Conservation (phyloP, 352 stramenopile species). For the Globisporangium megalacanthum region DNA sequence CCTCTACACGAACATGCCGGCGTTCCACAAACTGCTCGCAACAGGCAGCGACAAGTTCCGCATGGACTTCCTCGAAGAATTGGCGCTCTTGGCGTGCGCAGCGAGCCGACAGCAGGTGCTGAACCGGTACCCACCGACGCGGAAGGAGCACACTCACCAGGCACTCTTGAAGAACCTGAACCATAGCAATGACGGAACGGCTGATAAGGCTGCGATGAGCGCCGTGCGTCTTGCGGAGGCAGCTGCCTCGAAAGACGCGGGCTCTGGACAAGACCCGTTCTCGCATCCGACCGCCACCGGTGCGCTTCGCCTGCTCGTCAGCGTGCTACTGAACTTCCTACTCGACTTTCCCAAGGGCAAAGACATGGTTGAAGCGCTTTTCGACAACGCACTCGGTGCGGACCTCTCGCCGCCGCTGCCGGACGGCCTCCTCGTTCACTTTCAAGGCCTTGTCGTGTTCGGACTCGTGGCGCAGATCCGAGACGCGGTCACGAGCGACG, state of each 20-base stretch:
- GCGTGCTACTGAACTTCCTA: slow-evolving; percentile 45
- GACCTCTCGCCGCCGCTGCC: slow-evolving; percentile 35
- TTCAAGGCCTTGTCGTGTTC: slow-evolving; percentile 50
- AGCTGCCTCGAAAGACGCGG: slow-evolving; percentile 24
- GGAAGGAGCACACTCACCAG: slow-evolving; percentile 30
- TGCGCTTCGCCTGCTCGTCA: slow-evolving; percentile 38
- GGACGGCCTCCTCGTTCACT: slow-evolving; percentile 39
- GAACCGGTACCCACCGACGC: slow-evolving; percentile 28
- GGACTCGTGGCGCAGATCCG: slow-evolving; percentile 49
- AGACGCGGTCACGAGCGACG: slow-evolving; percentile 33
- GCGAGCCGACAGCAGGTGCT: slow-evolving; percentile 37
- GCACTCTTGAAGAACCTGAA: slow-evolving; percentile 34
- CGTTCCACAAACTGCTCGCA: slow-evolving; percentile 25
- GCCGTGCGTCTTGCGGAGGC: slow-evolving; percentile 36
- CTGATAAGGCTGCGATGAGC: slow-evolving; percentile 31
- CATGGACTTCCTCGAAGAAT: slow-evolving; percentile 52
- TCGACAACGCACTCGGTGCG: slow-evolving; percentile 33
- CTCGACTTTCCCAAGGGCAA: slow-evolving; percentile 40
- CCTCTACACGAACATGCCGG: slow-evolving; percentile 41
- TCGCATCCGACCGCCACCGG: slow-evolving; percentile 34
- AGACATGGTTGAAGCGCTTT: slow-evolving; percentile 42
- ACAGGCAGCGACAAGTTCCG: slow-evolving; percentile 39
- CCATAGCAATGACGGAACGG: slow-evolving; percentile 34
- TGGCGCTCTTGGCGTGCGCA: slow-evolving; percentile 40
- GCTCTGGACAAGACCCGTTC: slow-evolving; percentile 45